phyloP scores from a whole-genome alignment of 495 filamentous ascomycete genomes.

The Aspergillus carlsbadensis region DNA sequence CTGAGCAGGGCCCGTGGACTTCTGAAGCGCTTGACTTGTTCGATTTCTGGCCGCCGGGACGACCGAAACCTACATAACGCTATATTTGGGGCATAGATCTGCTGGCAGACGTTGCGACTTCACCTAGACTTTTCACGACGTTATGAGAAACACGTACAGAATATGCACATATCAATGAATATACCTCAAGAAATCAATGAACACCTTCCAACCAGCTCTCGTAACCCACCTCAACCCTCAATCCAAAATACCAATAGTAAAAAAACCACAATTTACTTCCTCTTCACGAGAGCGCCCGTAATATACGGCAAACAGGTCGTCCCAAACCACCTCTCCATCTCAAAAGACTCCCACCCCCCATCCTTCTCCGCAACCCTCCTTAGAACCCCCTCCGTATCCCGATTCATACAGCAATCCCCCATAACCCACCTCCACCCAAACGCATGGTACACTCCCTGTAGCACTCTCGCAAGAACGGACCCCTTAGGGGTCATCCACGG shows the following conservation, averaged over 20 bases:
- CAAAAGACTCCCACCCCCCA: constrained; percentile 56
- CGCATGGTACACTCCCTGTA: constrained; percentile 31
- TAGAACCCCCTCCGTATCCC: constrained; percentile 54
- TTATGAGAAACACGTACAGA: background rate
- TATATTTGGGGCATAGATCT: constrained; percentile 18
- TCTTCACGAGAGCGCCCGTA: constrained; percentile 53
- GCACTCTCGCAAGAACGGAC: constrained; percentile 47
- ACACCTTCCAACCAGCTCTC: background rate
- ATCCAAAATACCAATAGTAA: background rate
- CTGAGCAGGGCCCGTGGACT: constrained; percentile 53
- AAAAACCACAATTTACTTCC: constrained; percentile 10
- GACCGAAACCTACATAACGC: constrained; percentile 31
- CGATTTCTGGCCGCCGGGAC: constrained; percentile 50
- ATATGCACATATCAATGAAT: background rate
- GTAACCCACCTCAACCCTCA: background rate
- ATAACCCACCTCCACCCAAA: constrained; percentile 48
- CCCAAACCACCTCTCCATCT: constrained; percentile 49
- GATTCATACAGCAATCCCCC: constrained; percentile 58
- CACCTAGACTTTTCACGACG: background rate
- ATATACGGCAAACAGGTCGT: constrained; percentile 55
- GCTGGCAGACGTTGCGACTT: constrained; percentile 1
- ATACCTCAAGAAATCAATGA: background rate
- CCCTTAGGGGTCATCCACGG: constrained; percentile 47
- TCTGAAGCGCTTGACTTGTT: constrained; percentile 60
- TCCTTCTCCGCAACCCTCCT: constrained; percentile 38